Percentiles rank a stretch among this genome's conserved stretches.
Evolutionary conservation across 176 grass and related monocot genomes (phyloP).

Genomic region (Lolium rigidum): DNA sequence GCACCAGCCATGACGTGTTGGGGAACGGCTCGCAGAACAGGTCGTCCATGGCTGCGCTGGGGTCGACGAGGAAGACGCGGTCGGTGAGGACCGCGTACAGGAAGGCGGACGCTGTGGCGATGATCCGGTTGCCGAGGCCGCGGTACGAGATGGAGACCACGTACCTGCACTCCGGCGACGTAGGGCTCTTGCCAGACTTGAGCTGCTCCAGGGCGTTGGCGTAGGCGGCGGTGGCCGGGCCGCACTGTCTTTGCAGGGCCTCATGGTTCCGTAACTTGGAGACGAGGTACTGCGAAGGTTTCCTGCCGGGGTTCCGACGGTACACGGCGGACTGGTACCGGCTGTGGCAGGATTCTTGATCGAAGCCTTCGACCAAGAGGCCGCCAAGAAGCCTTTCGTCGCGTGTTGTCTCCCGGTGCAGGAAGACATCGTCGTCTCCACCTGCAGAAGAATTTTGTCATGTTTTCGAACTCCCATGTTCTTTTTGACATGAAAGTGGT

Average conservation of each 20-base stretch:
- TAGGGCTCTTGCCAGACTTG: neutral
- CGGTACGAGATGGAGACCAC: constrained; percentile 29
- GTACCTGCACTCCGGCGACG: constrained; percentile 31
- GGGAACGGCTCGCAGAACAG: constrained; percentile 70
- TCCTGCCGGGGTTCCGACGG: constrained; percentile 2
- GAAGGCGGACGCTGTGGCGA: constrained; percentile 48
- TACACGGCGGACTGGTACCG: constrained; percentile 38
- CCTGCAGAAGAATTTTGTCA: too few species aligned
- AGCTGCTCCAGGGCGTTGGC: neutral
- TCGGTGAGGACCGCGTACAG: constrained; percentile 46
- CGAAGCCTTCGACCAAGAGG: constrained; percentile 36
- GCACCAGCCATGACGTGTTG: constrained; percentile 61
- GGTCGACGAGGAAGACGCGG: constrained; percentile 47
- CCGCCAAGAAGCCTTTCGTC: constrained; percentile 28
- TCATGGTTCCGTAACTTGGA: constrained; percentile 26
- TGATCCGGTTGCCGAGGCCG: constrained; percentile 55
- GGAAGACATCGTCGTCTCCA: too few species aligned
- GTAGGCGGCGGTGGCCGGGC: neutral
- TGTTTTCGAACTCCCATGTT: too few species aligned
- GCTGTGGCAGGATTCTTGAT: constrained; percentile 48
- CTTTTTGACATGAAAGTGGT: too few species aligned
- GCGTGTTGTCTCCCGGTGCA: neutral
- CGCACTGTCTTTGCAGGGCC: constrained; percentile 35
- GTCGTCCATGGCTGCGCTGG: neutral
- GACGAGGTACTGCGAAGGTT: constrained; percentile 32